Base-by-base conservation (phyloP, 352 stramenopile genomes). In the Phytophthora idaei region DNA sequence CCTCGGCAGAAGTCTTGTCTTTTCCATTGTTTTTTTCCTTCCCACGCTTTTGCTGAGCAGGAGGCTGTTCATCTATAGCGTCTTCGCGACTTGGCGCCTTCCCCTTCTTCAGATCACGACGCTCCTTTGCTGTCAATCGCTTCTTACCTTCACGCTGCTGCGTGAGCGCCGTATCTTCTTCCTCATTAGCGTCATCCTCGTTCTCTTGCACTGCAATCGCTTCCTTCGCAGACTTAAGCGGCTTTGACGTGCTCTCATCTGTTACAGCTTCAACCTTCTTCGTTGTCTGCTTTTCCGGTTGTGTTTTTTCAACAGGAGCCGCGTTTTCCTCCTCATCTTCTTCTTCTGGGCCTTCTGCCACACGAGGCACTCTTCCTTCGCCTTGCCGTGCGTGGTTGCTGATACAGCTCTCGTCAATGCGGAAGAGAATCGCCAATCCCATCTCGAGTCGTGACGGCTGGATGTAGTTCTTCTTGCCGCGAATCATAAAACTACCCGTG, bases 401-500 rank as follows among this genome's bases (percentile, higher is more conserved):
- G 7, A 95, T 63, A n/a, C 74, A 92, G 56, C 85, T 87, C 54
- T 97, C 89, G 45, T 97, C 93, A 21, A 98, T 71, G 21, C 90
- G 90, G 74, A 98, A 98, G 5, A 98, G 70, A 42, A 98, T 85
- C 3, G 80, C 91, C 31, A 98, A 82, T 0, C 93, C 92, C 83
- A 98, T 95, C 64, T 98, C 94, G 46, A 98, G 71, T 12, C 89
- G 73, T 21, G 83, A 91, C 21, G 92, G 87, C 34, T 90, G 90
- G 21, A 98, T 91, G 66, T 92, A 98, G 76, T 98, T 98, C 75
- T 98, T 98, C 77, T 97, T 97, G 57, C 94, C 94, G 2, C 92
- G 86, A 31, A 98, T 92, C 96, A 99, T 99, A 74, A 99, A 99
- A 37, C 85, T 97, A 37, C 97, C 97, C 0, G 98, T 98, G 8